Evolutionary conservation across 2,329 filamentous ascomycete species (phyloP).

Genomic region (Sporothrix mexicana): DNA sequence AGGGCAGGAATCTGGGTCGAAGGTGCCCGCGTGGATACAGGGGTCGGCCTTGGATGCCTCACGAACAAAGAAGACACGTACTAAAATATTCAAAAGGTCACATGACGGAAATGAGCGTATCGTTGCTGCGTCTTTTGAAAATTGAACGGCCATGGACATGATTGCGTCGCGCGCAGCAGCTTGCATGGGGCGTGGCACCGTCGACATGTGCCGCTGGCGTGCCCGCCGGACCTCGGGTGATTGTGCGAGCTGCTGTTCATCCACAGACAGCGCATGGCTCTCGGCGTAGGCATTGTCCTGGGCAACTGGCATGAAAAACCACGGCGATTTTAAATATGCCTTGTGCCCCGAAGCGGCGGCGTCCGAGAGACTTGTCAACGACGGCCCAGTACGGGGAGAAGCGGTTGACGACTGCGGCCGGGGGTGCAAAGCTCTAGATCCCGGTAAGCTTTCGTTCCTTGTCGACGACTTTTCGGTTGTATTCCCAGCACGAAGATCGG

Average conservation of each 20-base stretch:
- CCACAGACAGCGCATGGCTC: conserved; percentile 11
- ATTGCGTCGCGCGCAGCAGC: not conserved
- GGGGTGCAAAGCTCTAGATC: too few species aligned
- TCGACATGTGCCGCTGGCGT: not conserved
- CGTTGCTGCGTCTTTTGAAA: not conserved
- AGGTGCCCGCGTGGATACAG: not conserved
- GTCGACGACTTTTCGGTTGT: too few species aligned
- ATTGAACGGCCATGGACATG: not conserved
- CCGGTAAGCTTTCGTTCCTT: too few species aligned
- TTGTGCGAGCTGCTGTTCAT: not conserved
- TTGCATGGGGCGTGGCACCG: not conserved
- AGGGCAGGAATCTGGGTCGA: not conserved
- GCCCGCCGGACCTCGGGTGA: conserved; percentile 1
- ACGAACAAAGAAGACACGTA: not conserved
- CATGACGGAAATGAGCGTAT: conserved; percentile 10
- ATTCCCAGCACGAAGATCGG: too few species aligned
- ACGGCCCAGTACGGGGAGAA: too few species aligned
- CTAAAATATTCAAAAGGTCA: not conserved
- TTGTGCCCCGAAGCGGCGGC: conserved; percentile 3
- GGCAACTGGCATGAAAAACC: not conserved
- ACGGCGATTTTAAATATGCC: conserved; percentile 2
- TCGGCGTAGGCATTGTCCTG: conserved; percentile 9
- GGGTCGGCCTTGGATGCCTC: not conserved
- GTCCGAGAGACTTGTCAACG: too few species aligned
- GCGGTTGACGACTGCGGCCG: too few species aligned